A percentile compares a stretch with the other conserved stretches of the same genome.
These are phyloP conservation scores for Phytophthora gonapodyides DNA, from an alignment of 352 stramenopile species.

Conservation along the genomic window DNA sequence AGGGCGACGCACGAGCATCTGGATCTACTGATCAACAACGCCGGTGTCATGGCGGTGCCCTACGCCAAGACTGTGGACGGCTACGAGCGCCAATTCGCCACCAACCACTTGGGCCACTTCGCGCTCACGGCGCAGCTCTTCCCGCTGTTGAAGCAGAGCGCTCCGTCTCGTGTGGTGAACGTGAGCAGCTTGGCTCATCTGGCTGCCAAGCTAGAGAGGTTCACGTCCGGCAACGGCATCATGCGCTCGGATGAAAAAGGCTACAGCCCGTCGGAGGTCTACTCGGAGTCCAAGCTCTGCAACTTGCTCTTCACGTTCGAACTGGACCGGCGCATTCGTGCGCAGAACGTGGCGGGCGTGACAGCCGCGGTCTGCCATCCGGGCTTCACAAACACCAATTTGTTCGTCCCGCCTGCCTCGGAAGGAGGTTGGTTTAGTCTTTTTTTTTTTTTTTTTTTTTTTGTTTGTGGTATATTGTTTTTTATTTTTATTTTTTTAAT, in stretches of 20 bases:
- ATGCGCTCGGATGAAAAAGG: conserved; percentile 14
- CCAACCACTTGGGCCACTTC: conserved; percentile 41
- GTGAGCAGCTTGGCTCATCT: conserved; percentile 45
- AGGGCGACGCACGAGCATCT: conserved; percentile 34
- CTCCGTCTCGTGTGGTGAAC: conserved; percentile 29
- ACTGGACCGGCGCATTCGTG: conserved; percentile 40
- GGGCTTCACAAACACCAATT: conserved; percentile 34
- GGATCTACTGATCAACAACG: conserved; percentile 44
- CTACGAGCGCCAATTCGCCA: conserved; percentile 36
- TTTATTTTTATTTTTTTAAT: no score
- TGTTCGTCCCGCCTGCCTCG: conserved; percentile 12
- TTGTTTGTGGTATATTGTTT: no score
- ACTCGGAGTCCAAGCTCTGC: conserved; percentile 53
- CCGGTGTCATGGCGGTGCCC: conserved; percentile 25
- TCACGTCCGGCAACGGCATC: conserved; percentile 18
- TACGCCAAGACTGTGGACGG: conserved; percentile 29
- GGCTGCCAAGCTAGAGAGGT: conserved; percentile 19
- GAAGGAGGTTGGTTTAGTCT: conserved; percentile 22
- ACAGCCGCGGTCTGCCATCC: conserved; percentile 41
- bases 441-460: no score
- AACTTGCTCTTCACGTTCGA: conserved; percentile 63
- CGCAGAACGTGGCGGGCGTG: conserved; percentile 24
- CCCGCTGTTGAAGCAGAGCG: conserved; percentile 36
- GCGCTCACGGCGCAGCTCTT: conserved; percentile 51
- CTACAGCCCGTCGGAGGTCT: conserved; percentile 35